Base-by-base conservation (phyloP, 164 flowering plant species). In the Umbellularia californica region DNA sequence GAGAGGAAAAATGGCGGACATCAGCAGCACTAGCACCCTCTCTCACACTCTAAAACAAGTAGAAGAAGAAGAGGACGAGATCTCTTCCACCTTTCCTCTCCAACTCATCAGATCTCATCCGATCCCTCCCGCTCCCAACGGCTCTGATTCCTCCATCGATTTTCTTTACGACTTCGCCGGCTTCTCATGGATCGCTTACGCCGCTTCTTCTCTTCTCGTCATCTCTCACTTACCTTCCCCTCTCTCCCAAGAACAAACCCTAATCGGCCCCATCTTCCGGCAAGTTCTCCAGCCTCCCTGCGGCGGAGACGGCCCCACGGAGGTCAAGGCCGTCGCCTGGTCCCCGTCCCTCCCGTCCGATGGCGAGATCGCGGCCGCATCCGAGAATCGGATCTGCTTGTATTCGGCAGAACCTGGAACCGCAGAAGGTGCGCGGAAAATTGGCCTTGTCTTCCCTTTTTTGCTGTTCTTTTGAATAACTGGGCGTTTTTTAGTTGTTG, bases 181-280 rank as follows among this genome's bases (percentile, higher is more conserved):
- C 6, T 82, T 86, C 85, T 81, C 97, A 81, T 94, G 99, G 99
- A 79, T 96, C 77, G 94, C 94, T 5, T 96, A 92, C 74, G 97
- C 90, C 67, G 92, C 97, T 58, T 84, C 97, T 23, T 88, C 97
- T 68, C 91, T 92, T 22, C 85, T 94, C 55, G 94, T 96, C 51
- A 89, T 96, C 78, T 88, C 98, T 23, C 98, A 94, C 83, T 84
- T 90, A 65, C 95, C 98, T 23, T 87, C 92, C 64, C 95, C 97
- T 72, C 84, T 83, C 50, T 83, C 90, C 19, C 69, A 72, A 0
- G 72, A 82, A 5, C 87, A 90, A 78, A 28, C 85, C 47, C 51
- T 50, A 9, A 80, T 85, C 71, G 97, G 94, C 19, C 91, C 99
- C 5, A 73, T 91, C 70, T 85, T 88, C 81, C 92, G 91, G 9